Conservation (phyloP, 202 grass and related monocot genomes). For the Dendrocalamus latiflorus region DNA sequence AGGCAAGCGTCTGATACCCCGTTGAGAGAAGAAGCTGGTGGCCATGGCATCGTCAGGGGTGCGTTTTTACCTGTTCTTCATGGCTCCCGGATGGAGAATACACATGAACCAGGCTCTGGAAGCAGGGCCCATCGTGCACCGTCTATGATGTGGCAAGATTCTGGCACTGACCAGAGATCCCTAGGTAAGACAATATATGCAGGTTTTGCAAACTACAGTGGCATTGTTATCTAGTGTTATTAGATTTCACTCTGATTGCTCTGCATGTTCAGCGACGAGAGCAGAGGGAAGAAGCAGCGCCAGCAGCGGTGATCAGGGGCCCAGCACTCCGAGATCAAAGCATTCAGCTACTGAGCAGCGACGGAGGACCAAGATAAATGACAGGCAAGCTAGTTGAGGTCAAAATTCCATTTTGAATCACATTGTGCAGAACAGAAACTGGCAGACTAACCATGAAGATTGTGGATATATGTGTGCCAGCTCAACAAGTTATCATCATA, state of each 20-base stretch:
- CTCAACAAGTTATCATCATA: not conserved
- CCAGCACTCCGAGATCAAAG: slow-evolving; percentile 78
- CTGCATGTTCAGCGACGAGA: slow-evolving; percentile 46
- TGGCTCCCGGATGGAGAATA: not conserved
- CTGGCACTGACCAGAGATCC: slow-evolving; percentile 43
- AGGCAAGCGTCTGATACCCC: slow-evolving; percentile 34
- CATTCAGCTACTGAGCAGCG: slow-evolving; percentile 94
- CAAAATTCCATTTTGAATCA: not conserved
- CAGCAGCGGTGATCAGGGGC: slow-evolving; percentile 25
- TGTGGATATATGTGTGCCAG: not conserved
- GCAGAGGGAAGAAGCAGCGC: slow-evolving; percentile 60
- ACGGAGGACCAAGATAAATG: slow-evolving; percentile 95
- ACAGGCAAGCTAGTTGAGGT: slow-evolving; percentile 56
- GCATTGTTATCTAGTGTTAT: not conserved
- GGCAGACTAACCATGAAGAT: not conserved
- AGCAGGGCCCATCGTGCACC: slow-evolving; percentile 21
- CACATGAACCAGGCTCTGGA: slow-evolving; percentile 15
- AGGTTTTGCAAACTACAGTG: not conserved
- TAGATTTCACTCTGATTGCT: not conserved
- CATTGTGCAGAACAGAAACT: not conserved
- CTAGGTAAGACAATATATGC: slow-evolving; percentile 21
- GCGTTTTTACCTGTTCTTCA: not conserved
- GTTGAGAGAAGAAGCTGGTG: not conserved
- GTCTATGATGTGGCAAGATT: slow-evolving; percentile 47
- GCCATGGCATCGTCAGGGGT: not conserved